A percentile compares a stretch with the other conserved stretches of the same genome.
These are phyloP conservation scores for Scedosporium apiospermum DNA, from an alignment of 2,329 filamentous ascomycete genomes.

Conservation along the genomic window DNA sequence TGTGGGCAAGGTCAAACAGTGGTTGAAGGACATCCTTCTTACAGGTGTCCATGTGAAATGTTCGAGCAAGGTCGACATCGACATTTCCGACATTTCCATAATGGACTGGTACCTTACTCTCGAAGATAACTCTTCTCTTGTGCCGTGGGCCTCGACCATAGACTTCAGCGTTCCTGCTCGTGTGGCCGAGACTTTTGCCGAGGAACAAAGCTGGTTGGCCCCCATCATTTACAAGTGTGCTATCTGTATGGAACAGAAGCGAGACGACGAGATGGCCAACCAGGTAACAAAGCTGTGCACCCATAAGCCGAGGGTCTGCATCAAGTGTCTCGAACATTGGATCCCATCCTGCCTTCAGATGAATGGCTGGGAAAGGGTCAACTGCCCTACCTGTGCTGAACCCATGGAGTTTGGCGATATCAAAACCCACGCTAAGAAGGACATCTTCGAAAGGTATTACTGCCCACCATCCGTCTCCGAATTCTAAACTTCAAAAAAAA, in stretches of 20 bases:
- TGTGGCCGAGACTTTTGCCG: not conserved
- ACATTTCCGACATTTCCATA: not conserved
- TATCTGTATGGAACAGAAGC: not conserved
- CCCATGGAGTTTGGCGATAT: not conserved
- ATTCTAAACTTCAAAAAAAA: not conserved
- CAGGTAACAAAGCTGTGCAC: not conserved
- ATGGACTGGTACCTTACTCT: not conserved
- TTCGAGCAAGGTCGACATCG: not conserved
- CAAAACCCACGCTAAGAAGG: not conserved
- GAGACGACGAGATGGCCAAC: not conserved
- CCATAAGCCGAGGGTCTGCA: not conserved
- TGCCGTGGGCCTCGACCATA: not conserved
- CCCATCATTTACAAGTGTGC: not conserved
- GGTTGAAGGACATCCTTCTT: not conserved
- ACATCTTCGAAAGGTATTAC: slow-evolving; percentile 4
- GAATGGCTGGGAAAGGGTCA: slow-evolving; percentile 3
- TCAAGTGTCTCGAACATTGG: not conserved
- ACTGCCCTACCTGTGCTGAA: not conserved
- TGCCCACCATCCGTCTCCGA: not conserved
- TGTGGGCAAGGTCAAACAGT: not conserved
- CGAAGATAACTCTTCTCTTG: not conserved
- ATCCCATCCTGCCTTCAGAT: not conserved
- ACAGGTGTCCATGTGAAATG: not conserved
- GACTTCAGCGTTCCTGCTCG: not conserved
- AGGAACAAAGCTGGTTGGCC: slow-evolving; percentile 1